Base-by-base conservation (phyloP, 73 alveolate genomes). In the Paramecium primaurelia region DNA sequence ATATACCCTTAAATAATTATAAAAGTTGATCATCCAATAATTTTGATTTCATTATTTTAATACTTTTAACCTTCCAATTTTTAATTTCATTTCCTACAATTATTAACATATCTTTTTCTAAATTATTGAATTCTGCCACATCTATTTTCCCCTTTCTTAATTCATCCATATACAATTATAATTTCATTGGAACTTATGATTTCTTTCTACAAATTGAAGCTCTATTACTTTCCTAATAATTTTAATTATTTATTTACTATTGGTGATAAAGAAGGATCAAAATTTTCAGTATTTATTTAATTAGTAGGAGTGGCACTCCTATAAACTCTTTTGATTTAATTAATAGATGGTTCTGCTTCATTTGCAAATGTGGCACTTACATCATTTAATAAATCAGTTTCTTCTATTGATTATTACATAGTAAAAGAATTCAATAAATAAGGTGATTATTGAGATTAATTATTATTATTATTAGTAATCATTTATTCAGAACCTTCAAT, bases 221-320 rank as follows among this genome's bases (percentile, higher is more conserved):
- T 42, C 91, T 42, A 44, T 34, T 64, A 26, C 84, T 64, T 28
- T 64, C 84, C 84, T 64, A 64, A 51, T 28, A 32, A 3, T 28
- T 7, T 80, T 45, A 44, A 22, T 32, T 80, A 30, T 2, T 14
- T 37, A 16, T 11, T 54, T 54, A 80, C 73, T 10, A 80, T 80
- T 20, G 91, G 75, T 12, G 91, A 80, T 45, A 80, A 45, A 40
- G 91, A 80, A 2, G 91, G 91, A 3, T 80, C 91, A 45, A 36
- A 32, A 80, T 80, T 80, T 10, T 80, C 91, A n/a, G 47, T 54
- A 22, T 54, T 42, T 32, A 32, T 28, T 80, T 80, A n/a, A 73
- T 73, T 40, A n/a, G 20, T 54, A 2, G 91, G 91, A 25, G 91
- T 80, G 1, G 75, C 75, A 44, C 77, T 45, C 26, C 91, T 80